Percentiles rank a stretch among this genome's conserved stretches.
Conservation (phyloP, 78 protist species). For the Emiliania huxleyi region DNA sequence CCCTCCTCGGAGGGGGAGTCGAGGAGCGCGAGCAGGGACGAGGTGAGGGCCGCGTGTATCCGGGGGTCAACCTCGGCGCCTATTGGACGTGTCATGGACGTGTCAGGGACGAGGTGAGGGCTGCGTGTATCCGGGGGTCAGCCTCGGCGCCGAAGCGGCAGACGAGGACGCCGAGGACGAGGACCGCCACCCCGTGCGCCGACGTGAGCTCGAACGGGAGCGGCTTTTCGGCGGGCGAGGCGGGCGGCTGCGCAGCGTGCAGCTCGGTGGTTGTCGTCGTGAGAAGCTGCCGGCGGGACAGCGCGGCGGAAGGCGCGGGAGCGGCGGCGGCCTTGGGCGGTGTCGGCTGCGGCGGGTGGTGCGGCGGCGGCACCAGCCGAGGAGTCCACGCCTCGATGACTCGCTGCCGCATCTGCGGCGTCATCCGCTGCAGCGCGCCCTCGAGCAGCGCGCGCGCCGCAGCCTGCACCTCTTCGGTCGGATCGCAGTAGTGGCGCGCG, state of each 20-base stretch:
- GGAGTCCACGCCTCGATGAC: neutral
- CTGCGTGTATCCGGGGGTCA: neutral
- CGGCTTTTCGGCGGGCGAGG: neutral
- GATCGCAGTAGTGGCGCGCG: slow-evolving; percentile 16
- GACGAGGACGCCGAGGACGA: neutral
- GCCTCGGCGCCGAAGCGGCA: neutral
- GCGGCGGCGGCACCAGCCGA: neutral
- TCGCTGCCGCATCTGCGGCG: neutral
- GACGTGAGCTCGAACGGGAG: too few species aligned
- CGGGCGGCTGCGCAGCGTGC: too few species aligned
- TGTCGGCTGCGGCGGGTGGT: too few species aligned
- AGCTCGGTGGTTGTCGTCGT: too few species aligned
- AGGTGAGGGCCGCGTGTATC: neutral
- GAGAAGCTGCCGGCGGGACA: too few species aligned
- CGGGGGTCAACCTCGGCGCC: too few species aligned
- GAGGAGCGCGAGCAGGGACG: neutral
- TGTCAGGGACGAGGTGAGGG: too few species aligned
- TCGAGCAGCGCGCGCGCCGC: slow-evolving; percentile 27
- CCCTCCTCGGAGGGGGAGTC: neutral
- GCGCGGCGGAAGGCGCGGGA: too few species aligned
- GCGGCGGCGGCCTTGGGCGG: too few species aligned
- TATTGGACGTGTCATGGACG: too few species aligned
- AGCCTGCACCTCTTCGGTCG: slow-evolving; percentile 10
- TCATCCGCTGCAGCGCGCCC: slow-evolving; percentile 13
- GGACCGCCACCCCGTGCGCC: neutral